Evolutionary conservation across 371 early-diverging fungal species (phyloP).

Genomic region (Lichtheimia ornata): DNA sequence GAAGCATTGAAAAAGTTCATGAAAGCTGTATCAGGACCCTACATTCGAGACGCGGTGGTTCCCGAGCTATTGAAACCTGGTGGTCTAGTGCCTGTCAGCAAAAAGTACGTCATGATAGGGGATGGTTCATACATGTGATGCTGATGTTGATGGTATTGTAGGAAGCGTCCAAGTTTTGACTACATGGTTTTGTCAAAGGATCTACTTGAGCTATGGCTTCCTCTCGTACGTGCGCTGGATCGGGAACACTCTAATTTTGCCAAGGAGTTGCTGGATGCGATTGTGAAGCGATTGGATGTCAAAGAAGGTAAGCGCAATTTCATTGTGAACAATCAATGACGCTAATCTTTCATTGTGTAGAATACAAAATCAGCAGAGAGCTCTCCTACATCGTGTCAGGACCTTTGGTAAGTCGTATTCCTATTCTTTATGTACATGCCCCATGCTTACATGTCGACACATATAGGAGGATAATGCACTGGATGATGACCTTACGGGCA

Average conservation of each 20-base stretch:
- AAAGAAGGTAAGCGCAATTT: conserved; percentile 28
- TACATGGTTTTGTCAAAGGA: conserved; percentile 35
- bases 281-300: conserved; percentile 32
- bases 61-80: conserved; percentile 42
- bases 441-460: not conserved
- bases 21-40: conserved; percentile 11
- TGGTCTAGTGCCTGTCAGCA: conserved; percentile 45
- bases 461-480: not conserved
- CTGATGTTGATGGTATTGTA: conserved; percentile 5
- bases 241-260: conserved; percentile 32
- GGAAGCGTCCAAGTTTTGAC: conserved; percentile 38
- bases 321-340: not conserved
- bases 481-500: conserved; percentile 12
- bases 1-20: conserved; percentile 13
- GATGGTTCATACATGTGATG: too few species aligned
- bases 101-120: conserved; percentile 23
- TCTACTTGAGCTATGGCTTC: conserved; percentile 43
- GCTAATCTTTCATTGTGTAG: not conserved
- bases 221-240: conserved; percentile 34
- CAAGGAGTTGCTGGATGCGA: conserved; percentile 23
- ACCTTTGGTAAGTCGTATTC: not conserved
- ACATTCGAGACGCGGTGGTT: conserved; percentile 24
- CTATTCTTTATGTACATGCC: not conserved
- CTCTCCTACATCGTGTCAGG: not conserved
- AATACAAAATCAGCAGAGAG: not conserved